These are phyloP conservation scores for Aureobasidium sp. DNA, from an alignment of 2,329 filamentous ascomycete genomes.

Conservation along the genomic window DNA sequence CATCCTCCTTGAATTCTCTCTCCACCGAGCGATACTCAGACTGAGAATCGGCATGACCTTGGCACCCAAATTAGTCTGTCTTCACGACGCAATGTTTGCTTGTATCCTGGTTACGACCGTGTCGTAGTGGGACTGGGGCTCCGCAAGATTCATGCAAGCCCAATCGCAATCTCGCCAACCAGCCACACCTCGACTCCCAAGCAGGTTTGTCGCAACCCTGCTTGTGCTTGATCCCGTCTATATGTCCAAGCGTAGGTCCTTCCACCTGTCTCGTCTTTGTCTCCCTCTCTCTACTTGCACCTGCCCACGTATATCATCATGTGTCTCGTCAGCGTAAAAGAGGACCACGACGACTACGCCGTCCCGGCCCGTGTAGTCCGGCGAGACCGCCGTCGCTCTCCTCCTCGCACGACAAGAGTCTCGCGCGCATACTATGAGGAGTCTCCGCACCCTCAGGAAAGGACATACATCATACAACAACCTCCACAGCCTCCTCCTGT, in stretches of 20 bases:
- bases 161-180: conserved; percentile 15
- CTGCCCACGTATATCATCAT: conserved; percentile 23
- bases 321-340: conserved; percentile 42
- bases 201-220: conserved; percentile 6
- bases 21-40: not conserved
- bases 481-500: conserved; percentile 19
- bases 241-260: not conserved
- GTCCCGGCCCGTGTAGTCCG: conserved; percentile 30
- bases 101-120: not conserved
- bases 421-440: conserved; percentile 19
- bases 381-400: conserved; percentile 24
- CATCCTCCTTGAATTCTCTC: not conserved
- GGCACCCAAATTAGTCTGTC: not conserved
- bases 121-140: not conserved
- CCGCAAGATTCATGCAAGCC: conserved; percentile 1
- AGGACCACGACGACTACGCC: conserved; percentile 32
- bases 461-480: conserved; percentile 18
- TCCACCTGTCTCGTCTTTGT: not conserved
- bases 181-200: not conserved
- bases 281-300: not conserved
- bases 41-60: not conserved
- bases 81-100: not conserved
- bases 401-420: conserved; percentile 20
- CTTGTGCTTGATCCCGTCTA: not conserved
- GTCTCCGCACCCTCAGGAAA: conserved; percentile 19